Base-by-base conservation (phyloP, 495 filamentous ascomycete species). In the Penicillium psychrofluorescens region DNA sequence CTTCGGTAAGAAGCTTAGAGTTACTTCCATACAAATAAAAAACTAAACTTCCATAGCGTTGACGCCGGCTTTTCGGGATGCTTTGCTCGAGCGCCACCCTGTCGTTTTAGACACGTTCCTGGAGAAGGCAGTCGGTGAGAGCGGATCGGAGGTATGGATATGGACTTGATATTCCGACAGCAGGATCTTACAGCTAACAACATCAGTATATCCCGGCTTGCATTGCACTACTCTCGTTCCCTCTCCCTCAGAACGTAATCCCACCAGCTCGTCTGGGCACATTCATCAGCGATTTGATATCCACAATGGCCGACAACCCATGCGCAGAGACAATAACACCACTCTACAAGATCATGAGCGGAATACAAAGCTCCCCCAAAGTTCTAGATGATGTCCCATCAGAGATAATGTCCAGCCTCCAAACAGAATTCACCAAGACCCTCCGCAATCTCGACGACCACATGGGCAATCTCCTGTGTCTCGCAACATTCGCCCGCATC, bases 401-500 rank as follows among this genome's bases (percentile, higher is more conserved):
- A 0, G 65, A 73, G 30, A 44, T 63, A 2, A 69, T 77, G 58
- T 58, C 55, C 6, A 65, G 49, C 12, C 52, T 77, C 14, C 75
- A 77, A 48, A 31, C 64, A 10, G 65, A 73, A 41, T 59, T 73
- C 5, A 70, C 66, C 10, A 67, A 67, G 22, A 68, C 68, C 2
- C 46, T 79, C 12, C 67, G 67, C 38, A 69, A 68, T 29, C 47
- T 70, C 7, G 64, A 72, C 28, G 64, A 74, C 36, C 70, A 71
- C 14, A 59, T 70, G 55, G 70, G 64, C 6, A 71, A 68, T 29
- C 54, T 79, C 7, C 47, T 77, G 30, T 77, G 71, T 22, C 61
- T 79, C 6, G 72, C 67, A n/a, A 67, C 67, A 1, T 69, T 77
- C 42, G 66, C 72, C 6, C 66, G 53, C 0, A 61, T 78, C 14